Base-by-base conservation (phyloP, 2,329 filamentous ascomycete species). In the Hymenoscyphus fraxineus region DNA sequence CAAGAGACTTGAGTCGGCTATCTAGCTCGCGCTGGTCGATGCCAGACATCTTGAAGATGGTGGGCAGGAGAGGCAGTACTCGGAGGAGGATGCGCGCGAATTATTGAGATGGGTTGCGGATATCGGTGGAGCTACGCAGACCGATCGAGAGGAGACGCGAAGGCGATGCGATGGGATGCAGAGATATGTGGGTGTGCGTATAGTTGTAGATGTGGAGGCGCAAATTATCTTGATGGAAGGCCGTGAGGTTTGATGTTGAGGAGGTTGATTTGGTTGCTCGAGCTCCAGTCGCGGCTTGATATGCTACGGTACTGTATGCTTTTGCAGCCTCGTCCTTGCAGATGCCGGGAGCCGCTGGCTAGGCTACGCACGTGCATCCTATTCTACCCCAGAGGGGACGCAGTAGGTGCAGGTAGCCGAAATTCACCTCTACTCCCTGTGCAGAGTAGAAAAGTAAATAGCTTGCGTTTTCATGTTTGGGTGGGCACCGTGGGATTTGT, bases 1-100 rank as follows among this genome's bases (percentile, higher is more conserved):
- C 86, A 74, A 98, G 84, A 74, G 89, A 87, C 79, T 72, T 70
- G 44, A 76, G 64, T 39, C 66, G 67, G n/a, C 67, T 65, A 15
- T 71, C 70, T 27, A 75, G 66, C 62, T 75, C 73, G 58, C 69
- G 70, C 62, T 70, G 68, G 61, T 74, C 72, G 70, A 74, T 74
- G 15, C 61, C 65, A 51, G 58, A 27, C 58, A 60, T 60, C 27
- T 60, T 60, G 57, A 59, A 19, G 39, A n/a, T 22, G 7, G 35
- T 39, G 58, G 32, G 39, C 7, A 32, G 39, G 19, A 7, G 19
- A 16, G 27, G 35, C 16, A 31, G 41, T 54, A 54, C 22, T 56
- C 40, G 39, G 39, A 51, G 27, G 39, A 27, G 27, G 27, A 27
- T 13, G 7, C 32, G 57, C 32, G 57, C 57, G 27, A 41, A 19